Evolutionary conservation across 2,329 filamentous ascomycete species (phyloP).

Genomic region (Juglanconis juglandina): DNA sequence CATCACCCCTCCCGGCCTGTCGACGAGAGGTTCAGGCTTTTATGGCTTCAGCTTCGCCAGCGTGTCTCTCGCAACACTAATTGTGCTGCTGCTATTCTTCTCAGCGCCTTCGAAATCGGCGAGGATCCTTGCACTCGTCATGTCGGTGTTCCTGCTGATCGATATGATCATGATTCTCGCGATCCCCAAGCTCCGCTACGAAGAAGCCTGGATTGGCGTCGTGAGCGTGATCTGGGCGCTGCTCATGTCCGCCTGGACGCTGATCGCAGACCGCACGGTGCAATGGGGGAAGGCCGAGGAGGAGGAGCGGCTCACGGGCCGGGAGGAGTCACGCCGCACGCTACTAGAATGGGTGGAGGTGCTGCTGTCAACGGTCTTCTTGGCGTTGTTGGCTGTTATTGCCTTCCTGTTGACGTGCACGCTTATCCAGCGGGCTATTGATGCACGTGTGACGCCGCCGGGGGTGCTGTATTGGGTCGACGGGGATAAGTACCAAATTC

Average conservation of each 20-base stretch:
- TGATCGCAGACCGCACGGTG: conserved; percentile 77
- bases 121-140: conserved; percentile 66
- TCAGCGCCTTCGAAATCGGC: conserved; percentile 76
- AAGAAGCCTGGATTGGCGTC: conserved; percentile 91
- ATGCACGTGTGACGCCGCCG: conserved; percentile 68
- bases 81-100: conserved; percentile 83
- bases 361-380: conserved; percentile 67
- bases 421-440: conserved; percentile 74
- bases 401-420: conserved; percentile 74
- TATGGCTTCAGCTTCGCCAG: conserved; percentile 82
- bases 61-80: conserved; percentile 70
- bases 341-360: conserved; percentile 82
- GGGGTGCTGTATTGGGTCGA: conserved; percentile 80
- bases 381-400: conserved; percentile 65
- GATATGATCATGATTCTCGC: conserved; percentile 77
- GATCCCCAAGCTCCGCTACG: conserved; percentile 69
- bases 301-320: conserved; percentile 86
- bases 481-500: conserved; percentile 78
- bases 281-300: conserved; percentile 90
- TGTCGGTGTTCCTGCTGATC: conserved; percentile 65
- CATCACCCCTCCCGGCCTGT: conserved; percentile 81
- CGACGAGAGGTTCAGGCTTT: conserved; percentile 88
- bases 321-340: conserved; percentile 78
- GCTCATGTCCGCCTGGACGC: conserved; percentile 73
- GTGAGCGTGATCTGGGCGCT: conserved; percentile 80